These are phyloP conservation scores for Aspergillus glaucus DNA, from an alignment of 2,329 filamentous ascomycete genomes.

Conservation along the genomic window DNA sequence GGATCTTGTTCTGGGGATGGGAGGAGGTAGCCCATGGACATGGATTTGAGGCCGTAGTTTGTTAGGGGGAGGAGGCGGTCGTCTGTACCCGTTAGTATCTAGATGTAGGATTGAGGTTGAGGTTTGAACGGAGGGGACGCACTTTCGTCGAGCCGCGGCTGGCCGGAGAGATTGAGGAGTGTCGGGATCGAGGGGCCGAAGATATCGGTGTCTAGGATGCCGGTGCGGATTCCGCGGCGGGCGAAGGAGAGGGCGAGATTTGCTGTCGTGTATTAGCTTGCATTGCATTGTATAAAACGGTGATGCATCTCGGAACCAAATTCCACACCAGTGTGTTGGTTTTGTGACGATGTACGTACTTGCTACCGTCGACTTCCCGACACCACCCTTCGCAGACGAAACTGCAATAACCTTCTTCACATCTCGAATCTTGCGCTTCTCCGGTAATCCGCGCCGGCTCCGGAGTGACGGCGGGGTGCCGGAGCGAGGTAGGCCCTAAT, in stretches of 20 bases:
- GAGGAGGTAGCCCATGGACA: conserved; percentile 97
- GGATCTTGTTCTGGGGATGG: conserved; percentile 25
- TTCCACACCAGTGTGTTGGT: too few relatives aligned
- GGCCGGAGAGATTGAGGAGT: conserved; percentile 71
- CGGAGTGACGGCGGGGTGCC: conserved; percentile 62
- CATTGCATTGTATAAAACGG: neutral
- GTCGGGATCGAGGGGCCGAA: conserved; percentile 95
- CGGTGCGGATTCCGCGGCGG: conserved; percentile 69
- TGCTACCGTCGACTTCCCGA: conserved; percentile 91
- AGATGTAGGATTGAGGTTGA: neutral
- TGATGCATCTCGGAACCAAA: neutral
- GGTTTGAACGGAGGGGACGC: conserved; percentile 4
- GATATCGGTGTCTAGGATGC: conserved; percentile 92
- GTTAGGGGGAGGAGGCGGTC: conserved; percentile 71
- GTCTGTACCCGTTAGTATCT: conserved; percentile 17
- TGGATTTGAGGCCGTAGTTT: conserved; percentile 93
- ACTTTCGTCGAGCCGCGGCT: conserved; percentile 70
- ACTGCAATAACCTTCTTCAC: conserved; percentile 94
- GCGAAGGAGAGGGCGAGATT: conserved; percentile 87
- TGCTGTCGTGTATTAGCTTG: conserved; percentile 25
- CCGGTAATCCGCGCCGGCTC: conserved; percentile 72
- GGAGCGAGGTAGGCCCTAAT: conserved; percentile 74
- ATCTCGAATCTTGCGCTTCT: conserved; percentile 71
- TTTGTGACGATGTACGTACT: conserved; percentile 43
- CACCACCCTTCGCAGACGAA: conserved; percentile 94